phyloP scores from a whole-genome alignment of 202 grass and related monocot genomes.

The Bolboschoenoplectus hybrid region DNA sequence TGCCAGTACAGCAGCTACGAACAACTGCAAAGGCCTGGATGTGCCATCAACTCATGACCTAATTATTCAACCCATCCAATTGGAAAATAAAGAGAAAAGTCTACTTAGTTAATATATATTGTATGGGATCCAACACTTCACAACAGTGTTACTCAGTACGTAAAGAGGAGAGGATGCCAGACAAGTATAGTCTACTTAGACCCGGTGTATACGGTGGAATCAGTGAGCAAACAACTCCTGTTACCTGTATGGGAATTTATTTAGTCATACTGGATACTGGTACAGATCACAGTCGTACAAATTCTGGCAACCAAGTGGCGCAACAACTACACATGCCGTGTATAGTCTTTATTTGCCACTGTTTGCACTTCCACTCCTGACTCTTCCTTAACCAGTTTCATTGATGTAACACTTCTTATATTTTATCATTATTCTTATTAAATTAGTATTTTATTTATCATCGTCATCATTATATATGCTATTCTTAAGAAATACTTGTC shows the following conservation, averaged over 20 bases:
- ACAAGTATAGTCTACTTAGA: not conserved
- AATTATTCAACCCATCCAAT: not conserved
- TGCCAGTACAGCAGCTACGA: not conserved
- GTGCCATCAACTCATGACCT: not conserved
- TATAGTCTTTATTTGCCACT: not conserved
- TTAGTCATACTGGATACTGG: not conserved
- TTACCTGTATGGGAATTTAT: not conserved
- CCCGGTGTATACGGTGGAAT: slow-evolving; percentile 4
- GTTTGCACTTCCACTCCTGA: slow-evolving; percentile 33
- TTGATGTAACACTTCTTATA: slow-evolving; percentile 18
- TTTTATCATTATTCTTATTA: not conserved
- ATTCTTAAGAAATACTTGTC: not conserved
- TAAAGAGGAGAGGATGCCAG: not conserved
- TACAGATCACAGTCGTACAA: slow-evolving; percentile 27
- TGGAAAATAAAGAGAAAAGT: not conserved
- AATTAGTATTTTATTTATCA: not conserved
- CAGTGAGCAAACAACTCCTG: slow-evolving; percentile 16
- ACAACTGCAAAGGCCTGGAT: not conserved
- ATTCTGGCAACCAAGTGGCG: slow-evolving; percentile 22
- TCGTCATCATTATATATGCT: not conserved
- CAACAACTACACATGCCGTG: slow-evolving; percentile 28
- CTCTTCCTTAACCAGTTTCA: slow-evolving; percentile 1
- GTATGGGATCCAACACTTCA: slow-evolving; percentile 9
- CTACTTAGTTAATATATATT: not conserved
- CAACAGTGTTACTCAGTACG: not conserved